A percentile compares a stretch with the other conserved stretches of the same genome.
Conservation (phyloP, 345 rosid genomes). For the Cardamine occulta region DNA sequence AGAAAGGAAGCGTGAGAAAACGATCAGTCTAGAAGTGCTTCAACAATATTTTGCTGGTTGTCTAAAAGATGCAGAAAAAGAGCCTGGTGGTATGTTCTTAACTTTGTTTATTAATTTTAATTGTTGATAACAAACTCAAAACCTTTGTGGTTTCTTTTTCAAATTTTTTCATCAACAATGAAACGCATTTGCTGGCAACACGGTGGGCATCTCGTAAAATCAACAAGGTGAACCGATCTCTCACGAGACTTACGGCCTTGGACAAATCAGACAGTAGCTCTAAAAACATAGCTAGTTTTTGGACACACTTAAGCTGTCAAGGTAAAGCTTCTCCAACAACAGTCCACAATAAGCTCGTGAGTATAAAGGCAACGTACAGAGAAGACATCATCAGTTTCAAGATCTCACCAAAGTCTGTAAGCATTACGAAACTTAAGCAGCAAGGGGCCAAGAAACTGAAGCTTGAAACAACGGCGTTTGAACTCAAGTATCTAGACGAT, state of each 20-base stretch:
- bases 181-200: no score
- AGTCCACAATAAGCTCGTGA: slow-evolving; percentile 43
- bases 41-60: slow-evolving; percentile 86
- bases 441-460: slow-evolving; percentile 88
- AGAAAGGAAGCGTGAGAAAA: slow-evolving; percentile 79
- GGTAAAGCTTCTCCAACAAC: slow-evolving; percentile 29
- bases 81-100: no score
- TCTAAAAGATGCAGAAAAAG: slow-evolving; percentile 95
- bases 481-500: slow-evolving; percentile 81
- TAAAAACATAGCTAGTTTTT: slow-evolving; percentile 25
- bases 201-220: slow-evolving; percentile 99
- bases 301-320: slow-evolving; percentile 27
- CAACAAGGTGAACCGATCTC: no score
- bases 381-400: slow-evolving; percentile 85
- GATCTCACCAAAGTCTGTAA: slow-evolving; percentile 53
- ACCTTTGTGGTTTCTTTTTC: no score
- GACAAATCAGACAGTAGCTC: no score
- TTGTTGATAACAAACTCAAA: no score
- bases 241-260: no score
- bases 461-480: slow-evolving; percentile 72
- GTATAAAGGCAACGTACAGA: slow-evolving; percentile 79
- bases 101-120: no score
- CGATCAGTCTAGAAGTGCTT: slow-evolving; percentile 86
- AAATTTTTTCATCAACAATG: no score
- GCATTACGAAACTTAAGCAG: slow-evolving; percentile 68